phyloP scores from a whole-genome alignment of 768 basidiomycete genomes.

The Symmetrospora coprosmae region DNA sequence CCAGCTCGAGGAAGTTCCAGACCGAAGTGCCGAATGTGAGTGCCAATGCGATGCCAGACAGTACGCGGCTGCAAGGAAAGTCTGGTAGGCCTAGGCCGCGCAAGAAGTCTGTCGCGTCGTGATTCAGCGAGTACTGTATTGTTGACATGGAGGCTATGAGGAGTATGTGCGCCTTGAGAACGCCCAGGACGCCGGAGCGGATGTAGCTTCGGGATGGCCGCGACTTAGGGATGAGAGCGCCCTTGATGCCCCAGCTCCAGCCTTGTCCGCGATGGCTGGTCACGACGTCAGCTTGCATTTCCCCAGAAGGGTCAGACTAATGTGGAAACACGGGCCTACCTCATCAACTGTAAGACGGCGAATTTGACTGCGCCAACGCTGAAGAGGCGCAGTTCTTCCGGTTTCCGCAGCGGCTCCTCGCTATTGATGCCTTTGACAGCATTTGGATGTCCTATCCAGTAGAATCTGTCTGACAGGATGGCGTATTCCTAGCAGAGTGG shows the following conservation, averaged over 20 bases:
- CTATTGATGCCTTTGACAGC: too few relatives aligned
- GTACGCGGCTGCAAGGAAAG: background rate
- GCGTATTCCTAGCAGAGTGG: too few relatives aligned
- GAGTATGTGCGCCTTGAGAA: background rate
- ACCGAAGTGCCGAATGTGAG: slow-evolving; percentile 8
- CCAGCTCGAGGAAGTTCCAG: slow-evolving; percentile 16
- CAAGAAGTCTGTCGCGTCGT: slow-evolving; percentile 1
- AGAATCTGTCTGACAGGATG: background rate
- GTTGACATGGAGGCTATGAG: background rate
- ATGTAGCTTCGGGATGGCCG: background rate
- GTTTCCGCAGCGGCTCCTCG: too few relatives aligned
- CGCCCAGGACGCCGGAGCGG: background rate
- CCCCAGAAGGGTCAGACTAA: background rate
- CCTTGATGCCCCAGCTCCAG: slow-evolving; percentile 22
- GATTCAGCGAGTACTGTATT: background rate
- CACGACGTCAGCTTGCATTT: background rate
- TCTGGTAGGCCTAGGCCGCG: background rate
- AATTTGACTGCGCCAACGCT: background rate
- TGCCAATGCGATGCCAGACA: background rate
- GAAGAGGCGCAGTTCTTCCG: too few relatives aligned
- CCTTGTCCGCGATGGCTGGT: slow-evolving; percentile 8
- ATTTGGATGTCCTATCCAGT: slow-evolving; percentile 19
- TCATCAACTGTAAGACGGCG: background rate
- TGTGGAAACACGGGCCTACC: background rate
- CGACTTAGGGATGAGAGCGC: background rate